Conservation (phyloP, 1,284 basidiomycete species). For the Athelia sp. region DNA sequence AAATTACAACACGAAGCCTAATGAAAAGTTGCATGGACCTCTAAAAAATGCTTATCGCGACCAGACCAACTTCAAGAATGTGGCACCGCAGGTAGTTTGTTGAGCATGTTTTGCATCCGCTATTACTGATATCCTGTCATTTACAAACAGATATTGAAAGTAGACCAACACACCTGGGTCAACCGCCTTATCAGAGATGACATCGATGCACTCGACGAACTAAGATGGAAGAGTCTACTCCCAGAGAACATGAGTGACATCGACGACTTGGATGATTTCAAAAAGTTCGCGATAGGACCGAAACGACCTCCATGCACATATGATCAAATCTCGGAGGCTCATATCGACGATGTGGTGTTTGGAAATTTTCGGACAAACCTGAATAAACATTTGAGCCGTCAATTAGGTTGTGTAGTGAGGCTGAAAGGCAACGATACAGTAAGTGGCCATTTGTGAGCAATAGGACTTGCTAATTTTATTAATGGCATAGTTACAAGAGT, state of each 20-base stretch:
- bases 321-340: background rate
- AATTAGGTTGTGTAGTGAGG: constrained; percentile 9
- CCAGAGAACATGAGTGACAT: background rate
- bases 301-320: too few species aligned
- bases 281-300: background rate
- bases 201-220: constrained; percentile 12
- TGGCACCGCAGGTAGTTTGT: constrained; percentile 22
- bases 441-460: background rate
- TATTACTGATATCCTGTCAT: background rate
- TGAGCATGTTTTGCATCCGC: background rate
- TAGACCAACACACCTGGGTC: constrained; percentile 16
- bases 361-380: constrained; percentile 15
- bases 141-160: constrained; percentile 17
- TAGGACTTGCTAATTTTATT: background rate
- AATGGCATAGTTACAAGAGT: constrained; percentile 19
- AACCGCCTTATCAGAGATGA: constrained; percentile 10
- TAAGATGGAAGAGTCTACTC: constrained; percentile 8
- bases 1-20: constrained; percentile 28
- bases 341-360: constrained; percentile 8
- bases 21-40: constrained; percentile 25
- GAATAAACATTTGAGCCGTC: constrained; percentile 12
- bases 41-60: constrained; percentile 22
- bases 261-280: constrained; percentile 2
- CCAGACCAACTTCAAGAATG: constrained; percentile 27
- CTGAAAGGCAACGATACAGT: constrained; percentile 9